phyloP scores from a whole-genome alignment of 2,329 filamentous ascomycete genomes.

The Chaetomium globosum region DNA sequence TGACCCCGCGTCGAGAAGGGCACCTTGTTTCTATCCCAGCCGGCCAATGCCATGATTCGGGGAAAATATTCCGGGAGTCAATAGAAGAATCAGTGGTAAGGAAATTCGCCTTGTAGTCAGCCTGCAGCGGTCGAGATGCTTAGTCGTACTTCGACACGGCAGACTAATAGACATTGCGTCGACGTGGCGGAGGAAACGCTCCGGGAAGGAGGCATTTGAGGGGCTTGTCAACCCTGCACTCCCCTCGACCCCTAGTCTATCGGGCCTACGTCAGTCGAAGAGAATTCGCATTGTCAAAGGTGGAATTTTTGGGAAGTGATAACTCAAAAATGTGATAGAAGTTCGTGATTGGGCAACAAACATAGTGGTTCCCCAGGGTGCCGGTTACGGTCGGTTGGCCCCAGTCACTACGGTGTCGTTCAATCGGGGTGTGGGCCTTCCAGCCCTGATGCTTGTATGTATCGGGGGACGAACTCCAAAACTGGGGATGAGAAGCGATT shows the following conservation, averaged over 20 bases:
- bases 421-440: constrained; percentile 3
- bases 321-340: constrained; percentile 3
- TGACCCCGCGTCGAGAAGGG: constrained; percentile 9
- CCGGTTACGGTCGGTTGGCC: constrained; percentile 14
- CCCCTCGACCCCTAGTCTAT: background rate
- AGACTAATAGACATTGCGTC: no score
- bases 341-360: background rate
- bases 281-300: constrained; percentile 4
- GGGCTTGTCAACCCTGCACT: constrained; percentile 3
- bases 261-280: background rate
- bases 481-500: background rate
- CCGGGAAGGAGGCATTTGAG: background rate
- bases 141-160: no score
- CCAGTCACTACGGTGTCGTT: constrained; percentile 8
- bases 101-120: background rate
- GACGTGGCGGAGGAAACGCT: background rate
- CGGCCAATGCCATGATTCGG: background rate
- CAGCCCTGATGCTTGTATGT: background rate
- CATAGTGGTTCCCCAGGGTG: background rate
- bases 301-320: constrained; percentile 12
- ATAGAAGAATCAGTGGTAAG: no score
- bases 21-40: background rate
- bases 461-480: constrained; percentile 3
- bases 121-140: background rate
- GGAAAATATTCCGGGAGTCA: background rate